Base-by-base conservation (phyloP, 495 filamentous ascomycete genomes). In the Penicillium nucicola region DNA sequence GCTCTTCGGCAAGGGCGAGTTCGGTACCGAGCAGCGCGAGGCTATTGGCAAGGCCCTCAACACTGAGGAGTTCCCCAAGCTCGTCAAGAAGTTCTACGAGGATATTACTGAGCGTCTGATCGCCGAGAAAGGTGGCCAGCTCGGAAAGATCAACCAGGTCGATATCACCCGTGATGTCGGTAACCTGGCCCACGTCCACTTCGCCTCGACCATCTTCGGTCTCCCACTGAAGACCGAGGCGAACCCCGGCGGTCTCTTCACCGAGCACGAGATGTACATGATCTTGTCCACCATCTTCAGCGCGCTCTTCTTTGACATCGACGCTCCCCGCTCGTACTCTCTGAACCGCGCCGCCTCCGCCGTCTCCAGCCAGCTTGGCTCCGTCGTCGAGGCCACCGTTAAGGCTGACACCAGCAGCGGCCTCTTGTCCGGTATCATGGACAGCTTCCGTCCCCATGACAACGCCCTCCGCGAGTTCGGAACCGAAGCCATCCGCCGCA, bases 151-250 rank as follows among this genome's bases (percentile, higher is more conserved):
- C 30, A 82, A 83, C 50, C 84, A 89, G 60, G 75, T 90, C n/a
- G 90, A 95, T 44, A 77, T 90, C 30, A 78, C 89, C 18, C 79
- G 85, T 42, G 87, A 93, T 57, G 77, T 92, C 20, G 87, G 84
- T 39, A 92, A 91, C 57, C 55, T 89, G 5, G 85, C 81, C 0
- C 84, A 84, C 3, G 80, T 86, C 6, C 79, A 86, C 58, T 92
- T 93, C 42, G 87, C 81, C 2, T 77, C 89, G 7, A 78, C 77
- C 22, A 62, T 92, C 22, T 90, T 92, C 63, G 81, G 81, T 18
- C 75, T 95, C 2, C 85, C 89, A 0, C 69, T 95, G 51, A 87
- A 88, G 70, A 85, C 81, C 31, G 78, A 82, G 51, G 78, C 84
- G 22, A 82, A 84, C 58, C 76, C 83, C 10, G 79, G 78, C 50